These are phyloP conservation scores for Podospora conica DNA, from an alignment of 495 filamentous ascomycete species.

Conservation along the genomic window DNA sequence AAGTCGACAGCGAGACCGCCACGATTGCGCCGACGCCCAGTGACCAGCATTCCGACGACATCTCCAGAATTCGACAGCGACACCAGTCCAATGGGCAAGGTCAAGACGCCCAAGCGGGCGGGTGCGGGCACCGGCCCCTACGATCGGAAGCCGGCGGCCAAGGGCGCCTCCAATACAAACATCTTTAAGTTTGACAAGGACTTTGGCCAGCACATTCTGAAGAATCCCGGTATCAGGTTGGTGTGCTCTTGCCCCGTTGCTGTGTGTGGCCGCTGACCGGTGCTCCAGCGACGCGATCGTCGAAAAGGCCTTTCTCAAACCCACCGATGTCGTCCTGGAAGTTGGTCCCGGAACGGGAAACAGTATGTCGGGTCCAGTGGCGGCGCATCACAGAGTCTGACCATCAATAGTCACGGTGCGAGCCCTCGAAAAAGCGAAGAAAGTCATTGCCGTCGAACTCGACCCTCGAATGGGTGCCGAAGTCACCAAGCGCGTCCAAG, in stretches of 20 bases:
- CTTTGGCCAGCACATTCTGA: constrained; percentile 81
- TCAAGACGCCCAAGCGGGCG: constrained; percentile 56
- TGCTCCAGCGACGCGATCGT: constrained; percentile 60
- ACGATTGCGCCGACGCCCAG: background rate
- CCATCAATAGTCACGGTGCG: constrained; percentile 71
- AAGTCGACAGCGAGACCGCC: constrained; percentile 5
- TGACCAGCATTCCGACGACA: too few species aligned
- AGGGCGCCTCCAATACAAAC: constrained; percentile 57
- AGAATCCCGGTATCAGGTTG: constrained; percentile 77
- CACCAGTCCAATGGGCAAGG: constrained; percentile 49
- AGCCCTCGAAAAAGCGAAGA: constrained; percentile 80
- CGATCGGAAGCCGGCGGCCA: constrained; percentile 33
- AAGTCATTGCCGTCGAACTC: constrained; percentile 84
- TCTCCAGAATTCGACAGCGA: background rate
- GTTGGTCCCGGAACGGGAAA: constrained; percentile 37
- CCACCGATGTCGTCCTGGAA: constrained; percentile 63
- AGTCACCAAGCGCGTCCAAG: constrained; percentile 89
- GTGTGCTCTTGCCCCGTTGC: background rate
- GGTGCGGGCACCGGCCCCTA: constrained; percentile 52
- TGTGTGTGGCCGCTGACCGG: background rate
- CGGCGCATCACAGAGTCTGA: constrained; percentile 17
- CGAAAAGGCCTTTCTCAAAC: constrained; percentile 82
- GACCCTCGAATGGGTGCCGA: constrained; percentile 97
- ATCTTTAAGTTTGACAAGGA: constrained; percentile 66
- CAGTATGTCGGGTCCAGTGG: constrained; percentile 9